Evolutionary conservation across 2,329 filamentous ascomycete species (phyloP).

Genomic region (Verticillium nonalfalfae): DNA sequence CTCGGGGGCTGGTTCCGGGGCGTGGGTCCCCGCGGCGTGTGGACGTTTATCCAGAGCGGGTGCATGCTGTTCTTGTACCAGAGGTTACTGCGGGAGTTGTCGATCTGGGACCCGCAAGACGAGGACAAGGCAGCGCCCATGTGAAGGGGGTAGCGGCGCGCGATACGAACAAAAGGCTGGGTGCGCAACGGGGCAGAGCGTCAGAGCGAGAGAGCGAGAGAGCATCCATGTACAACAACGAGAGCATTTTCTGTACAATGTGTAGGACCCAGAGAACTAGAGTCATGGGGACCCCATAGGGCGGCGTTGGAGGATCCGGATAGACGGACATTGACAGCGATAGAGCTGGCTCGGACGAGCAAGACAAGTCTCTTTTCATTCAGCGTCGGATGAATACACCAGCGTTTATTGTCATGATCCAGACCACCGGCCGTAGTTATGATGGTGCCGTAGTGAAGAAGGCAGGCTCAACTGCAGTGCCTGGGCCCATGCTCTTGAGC

Average conservation of each 20-base stretch:
- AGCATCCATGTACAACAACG: neutral
- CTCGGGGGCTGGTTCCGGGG: slow-evolving; percentile 88
- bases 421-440: too few species aligned
- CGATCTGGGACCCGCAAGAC: slow-evolving; percentile 34
- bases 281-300: slow-evolving; percentile 1
- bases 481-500: too few species aligned
- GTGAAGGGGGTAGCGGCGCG: neutral
- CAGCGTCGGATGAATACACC: neutral
- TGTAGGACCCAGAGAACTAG: slow-evolving; percentile 4
- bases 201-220: neutral
- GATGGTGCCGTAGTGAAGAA: too few species aligned
- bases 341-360: slow-evolving; percentile 7
- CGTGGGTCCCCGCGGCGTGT: slow-evolving; percentile 85
- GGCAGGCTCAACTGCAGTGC: too few species aligned
- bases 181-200: neutral
- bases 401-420: neutral
- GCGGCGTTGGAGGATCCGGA: slow-evolving; percentile 3
- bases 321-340: slow-evolving; percentile 6
- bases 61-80: slow-evolving; percentile 97
- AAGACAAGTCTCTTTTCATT: slow-evolving; percentile 11
- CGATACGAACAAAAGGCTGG: neutral
- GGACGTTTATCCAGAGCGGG: slow-evolving; percentile 95
- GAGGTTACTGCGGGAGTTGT: slow-evolving; percentile 72
- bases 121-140: neutral
- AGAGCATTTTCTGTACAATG: neutral